Base-by-base conservation (phyloP, 768 basidiomycete genomes). In the Trametes cingulata region DNA sequence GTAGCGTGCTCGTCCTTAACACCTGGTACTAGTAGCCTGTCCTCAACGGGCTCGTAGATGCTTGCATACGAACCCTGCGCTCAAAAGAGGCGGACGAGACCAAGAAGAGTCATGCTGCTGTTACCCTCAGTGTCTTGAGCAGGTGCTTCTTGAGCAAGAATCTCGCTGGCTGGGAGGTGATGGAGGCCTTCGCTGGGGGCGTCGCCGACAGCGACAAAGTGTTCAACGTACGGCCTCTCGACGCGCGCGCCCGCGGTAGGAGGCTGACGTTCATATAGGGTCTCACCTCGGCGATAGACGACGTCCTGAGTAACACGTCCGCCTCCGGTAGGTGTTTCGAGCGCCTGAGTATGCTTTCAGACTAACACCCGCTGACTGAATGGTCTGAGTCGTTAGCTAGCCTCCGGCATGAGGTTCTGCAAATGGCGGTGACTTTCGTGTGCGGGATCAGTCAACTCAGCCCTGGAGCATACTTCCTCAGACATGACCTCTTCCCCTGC, bases 401-500 rank as follows among this genome's bases (percentile, higher is more conserved):
- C 40, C 70, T 81, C 12, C 80, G 81, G 13, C 86, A 86, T 66
- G 75, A 78, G 58, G 78, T 73, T 17, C 75, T 88, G 19, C 86
- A 85, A 59, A 75, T 87, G 13, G 81, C 81, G 3, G 70, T 89
- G 39, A 76, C 78, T 37, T 87, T 82, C 64, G 78, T 83, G 68
- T 84, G 85, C 55, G 79, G 83, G 10, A 76, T 87, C 51, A 80
- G 77, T 49, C 79, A 90, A 63, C 76, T 86, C 15, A 90, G 88
- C 65, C 84, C 86, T 0, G 87, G 86, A 10, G 88, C 88, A 8
- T 90, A 88, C 66, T 84, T 90, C 47, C 77, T 89, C 14, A 81
- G 85, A 12, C 75, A 75, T 41, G 83, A 89, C 68, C 73, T 88
- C 19, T 87, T 84, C 66, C 80, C 85, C 4, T 75, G 81, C 1